Conservation (phyloP, 495 filamentous ascomycete genomes). For the Endocarpon pusillum region DNA sequence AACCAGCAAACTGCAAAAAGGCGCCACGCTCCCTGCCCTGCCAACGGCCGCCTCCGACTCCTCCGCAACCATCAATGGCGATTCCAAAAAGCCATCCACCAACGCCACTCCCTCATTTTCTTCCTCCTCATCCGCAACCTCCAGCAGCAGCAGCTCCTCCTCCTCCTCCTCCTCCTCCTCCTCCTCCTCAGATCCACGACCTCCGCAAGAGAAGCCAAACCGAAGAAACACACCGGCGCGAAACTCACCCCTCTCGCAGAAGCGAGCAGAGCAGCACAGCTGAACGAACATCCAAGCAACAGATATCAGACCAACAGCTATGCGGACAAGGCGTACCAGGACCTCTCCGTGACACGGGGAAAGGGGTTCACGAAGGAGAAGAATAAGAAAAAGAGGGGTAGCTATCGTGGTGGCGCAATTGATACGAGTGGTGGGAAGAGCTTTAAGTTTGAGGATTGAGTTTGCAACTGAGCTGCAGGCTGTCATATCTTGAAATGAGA, state of each 20-base stretch:
- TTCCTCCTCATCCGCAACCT: constrained; percentile 11
- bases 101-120: constrained; percentile 21
- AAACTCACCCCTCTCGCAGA: constrained; percentile 27
- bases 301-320: constrained; percentile 72
- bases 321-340: constrained; percentile 68
- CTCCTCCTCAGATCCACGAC: constrained; percentile 10
- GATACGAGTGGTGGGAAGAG: constrained; percentile 55
- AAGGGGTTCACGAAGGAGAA: constrained; percentile 99
- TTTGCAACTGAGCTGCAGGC: no score
- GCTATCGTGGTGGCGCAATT: constrained; percentile 69
- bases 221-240: constrained; percentile 33
- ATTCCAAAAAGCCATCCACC: constrained; percentile 12
- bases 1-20: constrained; percentile 14
- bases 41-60: constrained; percentile 1
- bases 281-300: constrained; percentile 40
- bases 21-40: constrained; percentile 11
- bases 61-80: constrained; percentile 1
- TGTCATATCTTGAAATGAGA: no score
- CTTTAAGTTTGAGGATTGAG: constrained; percentile 80
- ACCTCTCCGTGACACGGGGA: constrained; percentile 77
- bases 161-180: constrained; percentile 21
- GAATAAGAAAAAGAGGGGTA: constrained; percentile 83
- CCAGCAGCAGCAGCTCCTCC: constrained; percentile 8
- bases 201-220: constrained; percentile 14
- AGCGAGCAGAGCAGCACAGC: constrained; percentile 23